Evolutionary conservation across 805 yeast genomes (phyloP).

Genomic region (Candida ipomoeae): DNA sequence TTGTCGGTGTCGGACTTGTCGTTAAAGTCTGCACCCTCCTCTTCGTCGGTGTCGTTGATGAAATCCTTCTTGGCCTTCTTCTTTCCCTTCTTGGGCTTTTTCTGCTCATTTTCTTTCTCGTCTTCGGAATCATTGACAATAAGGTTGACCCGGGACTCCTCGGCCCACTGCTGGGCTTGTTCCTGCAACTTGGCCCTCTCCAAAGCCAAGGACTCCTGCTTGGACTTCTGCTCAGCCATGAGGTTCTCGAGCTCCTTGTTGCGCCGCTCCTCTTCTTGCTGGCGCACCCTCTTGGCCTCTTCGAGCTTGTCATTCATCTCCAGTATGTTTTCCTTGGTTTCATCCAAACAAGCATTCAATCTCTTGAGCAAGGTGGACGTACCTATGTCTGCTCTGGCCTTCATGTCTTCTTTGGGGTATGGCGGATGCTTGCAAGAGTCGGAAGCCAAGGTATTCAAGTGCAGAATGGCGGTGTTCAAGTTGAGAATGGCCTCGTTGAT

Average conservation of each 20-base stretch:
- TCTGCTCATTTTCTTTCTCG: constrained; percentile 22
- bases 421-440: constrained; percentile 61
- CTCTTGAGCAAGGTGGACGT: constrained; percentile 67
- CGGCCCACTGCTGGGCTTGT: constrained; percentile 49
- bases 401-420: constrained; percentile 72
- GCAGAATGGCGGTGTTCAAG: constrained; percentile 56
- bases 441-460: constrained; percentile 54
- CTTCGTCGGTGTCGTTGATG: constrained; percentile 34
- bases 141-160: constrained; percentile 38
- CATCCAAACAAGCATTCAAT: constrained; percentile 63
- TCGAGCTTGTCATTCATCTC: constrained; percentile 57
- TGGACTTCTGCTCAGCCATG: constrained; percentile 41
- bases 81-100: constrained; percentile 19
- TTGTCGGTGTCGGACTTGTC: constrained; percentile 14
- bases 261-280: constrained; percentile 47
- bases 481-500: constrained; percentile 54
- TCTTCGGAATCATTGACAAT: constrained; percentile 38
- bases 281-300: constrained; percentile 66
- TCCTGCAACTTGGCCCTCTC: constrained; percentile 49
- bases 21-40: constrained; percentile 22
- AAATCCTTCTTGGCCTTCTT: constrained; percentile 30
- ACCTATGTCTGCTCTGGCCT: constrained; percentile 85
- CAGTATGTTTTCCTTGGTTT: constrained; percentile 65
- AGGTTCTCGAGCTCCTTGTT: constrained; percentile 37
- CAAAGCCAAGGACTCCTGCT: constrained; percentile 41